Percentiles rank a stretch among this genome's conserved stretches.
Evolutionary conservation across 192 early-diverging fungal genomes (phyloP).

Genomic region (Fimicolochytrium jonesii): DNA sequence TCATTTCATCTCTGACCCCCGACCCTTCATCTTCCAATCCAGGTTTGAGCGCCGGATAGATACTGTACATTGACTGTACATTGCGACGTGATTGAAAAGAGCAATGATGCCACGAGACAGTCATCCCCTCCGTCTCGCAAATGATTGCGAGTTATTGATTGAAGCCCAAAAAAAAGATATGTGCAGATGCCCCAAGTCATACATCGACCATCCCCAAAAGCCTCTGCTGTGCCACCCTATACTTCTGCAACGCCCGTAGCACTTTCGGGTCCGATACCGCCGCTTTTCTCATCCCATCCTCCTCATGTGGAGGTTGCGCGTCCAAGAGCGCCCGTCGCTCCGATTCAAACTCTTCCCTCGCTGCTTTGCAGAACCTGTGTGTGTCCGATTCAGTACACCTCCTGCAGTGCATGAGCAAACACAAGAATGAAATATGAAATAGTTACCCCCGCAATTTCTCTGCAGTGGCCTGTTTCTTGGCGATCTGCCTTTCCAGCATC

Average conservation of each 20-base stretch:
- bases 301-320: background rate
- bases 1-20: no score
- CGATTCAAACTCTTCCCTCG: background rate
- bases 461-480: background rate
- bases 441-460: background rate
- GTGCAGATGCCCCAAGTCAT: background rate
- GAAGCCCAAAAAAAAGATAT: no score
- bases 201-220: background rate
- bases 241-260: background rate
- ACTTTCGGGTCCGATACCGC: background rate
- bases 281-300: background rate
- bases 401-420: background rate
- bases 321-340: background rate
- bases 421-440: background rate
- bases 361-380: background rate
- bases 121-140: no score
- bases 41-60: no score
- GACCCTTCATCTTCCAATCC: no score
- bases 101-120: no score
- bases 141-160: no score
- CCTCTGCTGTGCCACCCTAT: background rate
- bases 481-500: constrained; percentile 5
- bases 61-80: no score
- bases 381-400: background rate
- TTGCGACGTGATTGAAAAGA: no score